Evolutionary conservation across 306 rosid genomes (phyloP), one percentile per base, ranked within the genome.

Genomic region (Quercus parvula): DNA sequence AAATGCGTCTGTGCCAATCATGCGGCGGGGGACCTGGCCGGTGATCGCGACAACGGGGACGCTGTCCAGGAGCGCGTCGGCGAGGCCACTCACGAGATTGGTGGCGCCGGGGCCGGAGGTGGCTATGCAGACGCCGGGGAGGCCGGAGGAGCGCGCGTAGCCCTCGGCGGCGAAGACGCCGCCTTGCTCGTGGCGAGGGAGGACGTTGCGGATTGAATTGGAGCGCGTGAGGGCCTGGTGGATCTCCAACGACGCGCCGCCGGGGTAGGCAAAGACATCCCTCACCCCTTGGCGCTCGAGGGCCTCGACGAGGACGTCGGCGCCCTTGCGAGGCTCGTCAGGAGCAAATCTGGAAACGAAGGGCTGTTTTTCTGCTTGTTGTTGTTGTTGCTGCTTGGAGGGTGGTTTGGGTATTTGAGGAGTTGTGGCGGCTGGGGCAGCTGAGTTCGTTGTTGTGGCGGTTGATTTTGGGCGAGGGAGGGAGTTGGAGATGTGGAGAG

Each of bases 91-190:
- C 44, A 95, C 99, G 5, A 95, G 80, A 56, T 95, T 95, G 55
- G 97, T 91, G 55, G 99, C 98, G 4, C 99, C 98, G 33, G 97
- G 99, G 41, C 98, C 97, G 24, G 97, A 95, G 72, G 99, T 95
- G 28, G 98, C 94, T 35, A 95, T 92, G 75, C 98, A 92, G 2
- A 91, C 98, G 14, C 99, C 93, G 6, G 97, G 96, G 8, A 77
- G 81, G 1, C 99, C 98, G 0, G 97, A 86, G 59, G 98, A 84
- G 9, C 96, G 92, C 0, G 99, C 94, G 82, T 89, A 95, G 13
- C 99, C 99, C 80, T 95, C 97, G 3, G 97, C 98, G 0, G 99
- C 98, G 58, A 95, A 91, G 2, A 88, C 57, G 0, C 99, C 99
- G 2, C 99, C 98, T 62, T 95, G 98, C 73, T 95, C 97, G 55